A percentile compares a stretch with the other conserved stretches of the same genome.
Conservation (phyloP, 2,329 filamentous ascomycete species). For the Penicillium glabrum region DNA sequence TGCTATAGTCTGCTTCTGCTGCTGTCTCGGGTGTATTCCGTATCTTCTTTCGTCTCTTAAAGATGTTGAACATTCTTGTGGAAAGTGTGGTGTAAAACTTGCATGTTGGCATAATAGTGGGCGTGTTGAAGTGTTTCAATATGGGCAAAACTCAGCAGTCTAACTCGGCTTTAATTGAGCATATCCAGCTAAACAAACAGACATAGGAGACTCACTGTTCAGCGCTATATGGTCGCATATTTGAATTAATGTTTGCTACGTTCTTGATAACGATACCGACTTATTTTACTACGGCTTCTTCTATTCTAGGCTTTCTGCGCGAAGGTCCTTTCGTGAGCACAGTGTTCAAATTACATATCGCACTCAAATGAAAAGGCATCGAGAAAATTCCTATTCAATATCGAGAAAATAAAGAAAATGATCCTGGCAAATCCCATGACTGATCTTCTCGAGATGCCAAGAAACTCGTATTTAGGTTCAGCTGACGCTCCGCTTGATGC, state of each 20-base stretch:
- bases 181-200: not conserved
- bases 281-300: not conserved
- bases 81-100: constrained; percentile 46
- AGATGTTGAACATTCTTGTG: constrained; percentile 51
- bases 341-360: no score
- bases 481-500: not conserved
- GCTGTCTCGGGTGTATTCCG: constrained; percentile 50
- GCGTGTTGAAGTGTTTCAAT: constrained; percentile 44
- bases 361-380: no score
- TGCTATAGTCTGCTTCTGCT: constrained; percentile 42
- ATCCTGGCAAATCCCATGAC: not conserved
- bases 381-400: no score
- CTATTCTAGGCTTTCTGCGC: not conserved
- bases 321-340: no score
- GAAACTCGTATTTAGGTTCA: not conserved
- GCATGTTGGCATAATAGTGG: constrained; percentile 53
- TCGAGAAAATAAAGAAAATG: not conserved
- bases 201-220: not conserved
- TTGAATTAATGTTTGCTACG: not conserved
- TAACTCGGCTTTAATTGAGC: not conserved
- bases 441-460: not conserved
- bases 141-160: not conserved
- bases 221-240: not conserved
- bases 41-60: constrained; percentile 51
- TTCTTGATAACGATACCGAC: not conserved